phyloP scores from a whole-genome alignment of 2,329 filamentous ascomycete genomes.

The Fusarium domesticum region DNA sequence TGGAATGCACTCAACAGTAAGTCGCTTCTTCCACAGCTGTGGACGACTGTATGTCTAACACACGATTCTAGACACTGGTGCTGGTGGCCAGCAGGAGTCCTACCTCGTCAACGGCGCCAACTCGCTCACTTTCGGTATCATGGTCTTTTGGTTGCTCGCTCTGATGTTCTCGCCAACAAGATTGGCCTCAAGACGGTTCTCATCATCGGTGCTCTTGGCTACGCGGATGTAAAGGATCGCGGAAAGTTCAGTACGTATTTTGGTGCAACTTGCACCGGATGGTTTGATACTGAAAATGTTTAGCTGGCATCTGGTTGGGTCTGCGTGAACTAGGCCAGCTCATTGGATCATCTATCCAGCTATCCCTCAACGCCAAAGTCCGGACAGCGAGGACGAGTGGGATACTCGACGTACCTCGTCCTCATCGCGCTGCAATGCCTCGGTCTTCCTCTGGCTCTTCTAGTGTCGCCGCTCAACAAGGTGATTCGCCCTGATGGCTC shows the following conservation, averaged over 20 bases:
- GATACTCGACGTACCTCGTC: conserved; percentile 25
- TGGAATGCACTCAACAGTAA: conserved; percentile 54
- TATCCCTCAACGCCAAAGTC: conserved; percentile 47
- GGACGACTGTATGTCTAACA: background rate
- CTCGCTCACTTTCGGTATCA: conserved; percentile 36
- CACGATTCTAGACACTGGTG: conserved; percentile 40
- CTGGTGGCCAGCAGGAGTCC: conserved; percentile 50
- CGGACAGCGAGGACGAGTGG: conserved; percentile 31
- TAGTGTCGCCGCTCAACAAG: conserved; percentile 23
- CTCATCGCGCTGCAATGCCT: conserved; percentile 28
- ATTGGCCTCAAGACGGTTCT: conserved; percentile 48
- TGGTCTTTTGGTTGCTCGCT: conserved; percentile 44
- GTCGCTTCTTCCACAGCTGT: background rate
- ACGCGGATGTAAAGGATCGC: conserved; percentile 45
- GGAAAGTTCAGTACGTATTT: conserved; percentile 38
- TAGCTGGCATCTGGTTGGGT: conserved; percentile 51
- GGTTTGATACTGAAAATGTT: conserved; percentile 1
- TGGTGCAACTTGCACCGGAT: accelerated
- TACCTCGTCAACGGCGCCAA: conserved; percentile 39
- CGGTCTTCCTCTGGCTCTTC: conserved; percentile 22
- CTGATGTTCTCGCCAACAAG: conserved; percentile 44
- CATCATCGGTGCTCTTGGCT: conserved; percentile 45
- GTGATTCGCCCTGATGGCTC: conserved; percentile 23
- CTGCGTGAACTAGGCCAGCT: conserved; percentile 52
- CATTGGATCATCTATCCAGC: conserved; percentile 49